Evolutionary conservation across 306 rosid genomes (phyloP).

Genomic region (Pueraria montana): DNA sequence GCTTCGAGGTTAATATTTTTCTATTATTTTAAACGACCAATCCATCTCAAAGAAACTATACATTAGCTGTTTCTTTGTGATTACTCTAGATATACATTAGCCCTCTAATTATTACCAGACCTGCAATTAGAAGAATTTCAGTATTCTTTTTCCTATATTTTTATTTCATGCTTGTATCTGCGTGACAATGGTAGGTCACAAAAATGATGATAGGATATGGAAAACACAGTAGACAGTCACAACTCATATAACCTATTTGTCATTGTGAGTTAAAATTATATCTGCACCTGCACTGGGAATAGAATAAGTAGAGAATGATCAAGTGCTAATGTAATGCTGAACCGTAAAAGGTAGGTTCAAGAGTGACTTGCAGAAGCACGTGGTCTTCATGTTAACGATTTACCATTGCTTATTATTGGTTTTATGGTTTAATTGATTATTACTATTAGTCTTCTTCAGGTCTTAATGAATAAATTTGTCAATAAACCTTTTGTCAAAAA

Average conservation of each 20-base stretch:
- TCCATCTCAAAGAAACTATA: conserved; percentile 20
- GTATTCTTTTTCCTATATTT: background rate
- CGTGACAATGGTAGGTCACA: conserved; percentile 11
- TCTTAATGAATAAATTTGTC: too few species aligned
- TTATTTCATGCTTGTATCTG: background rate
- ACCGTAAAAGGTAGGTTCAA: conserved; percentile 22
- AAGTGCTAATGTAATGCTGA: conserved; percentile 29
- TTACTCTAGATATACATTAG: background rate
- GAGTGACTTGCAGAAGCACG: conserved; percentile 43
- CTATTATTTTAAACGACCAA: background rate
- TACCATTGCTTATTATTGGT: background rate
- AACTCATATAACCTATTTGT: background rate
- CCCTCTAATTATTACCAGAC: conserved; percentile 9
- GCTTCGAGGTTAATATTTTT: background rate
- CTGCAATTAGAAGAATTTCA: background rate
- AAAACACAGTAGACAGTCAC: background rate
- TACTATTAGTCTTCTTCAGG: background rate
- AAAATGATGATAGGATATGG: conserved; percentile 23
- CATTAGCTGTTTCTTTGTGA: background rate
- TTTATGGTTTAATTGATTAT: background rate
- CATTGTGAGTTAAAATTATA: conserved; percentile 8
- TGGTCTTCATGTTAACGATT: conserved; percentile 38
- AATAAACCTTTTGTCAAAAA: too few species aligned
- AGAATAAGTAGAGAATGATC: conserved; percentile 11
- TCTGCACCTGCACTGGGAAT: background rate